Conservation (phyloP, 1,284 basidiomycete genomes). For the Crucibulum parvulum region DNA sequence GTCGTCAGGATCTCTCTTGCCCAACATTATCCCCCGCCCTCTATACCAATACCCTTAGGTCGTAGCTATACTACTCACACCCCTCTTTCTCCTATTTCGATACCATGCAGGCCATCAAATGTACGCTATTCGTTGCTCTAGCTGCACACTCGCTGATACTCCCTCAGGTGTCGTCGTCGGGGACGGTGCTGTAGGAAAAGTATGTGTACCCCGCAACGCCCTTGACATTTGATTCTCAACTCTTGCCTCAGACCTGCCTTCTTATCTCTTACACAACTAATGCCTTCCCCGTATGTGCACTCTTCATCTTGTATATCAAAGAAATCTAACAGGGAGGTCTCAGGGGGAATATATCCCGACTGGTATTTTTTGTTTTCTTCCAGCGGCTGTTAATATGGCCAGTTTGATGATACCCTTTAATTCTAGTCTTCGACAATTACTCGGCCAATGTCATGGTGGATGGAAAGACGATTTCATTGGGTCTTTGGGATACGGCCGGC, state of each 20-base stretch:
- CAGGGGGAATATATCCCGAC: conserved; percentile 98
- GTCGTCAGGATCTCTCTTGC: conserved; percentile 14
- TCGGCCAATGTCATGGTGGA: conserved; percentile 98
- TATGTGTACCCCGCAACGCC: conserved; percentile 25
- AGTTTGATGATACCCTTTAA: neutral
- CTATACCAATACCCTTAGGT: neutral
- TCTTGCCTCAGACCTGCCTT: conserved; percentile 81
- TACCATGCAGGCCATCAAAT: conserved; percentile 78
- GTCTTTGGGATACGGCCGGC: conserved; percentile 99
- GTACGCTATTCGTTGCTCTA: conserved; percentile 39
- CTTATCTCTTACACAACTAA: conserved; percentile 98
- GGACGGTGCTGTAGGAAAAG: conserved; percentile 99
- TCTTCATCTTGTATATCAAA: conserved; percentile 6
- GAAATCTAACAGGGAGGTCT: conserved; percentile 22
- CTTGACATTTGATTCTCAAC: conserved; percentile 2
- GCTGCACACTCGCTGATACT: conserved; percentile 31
- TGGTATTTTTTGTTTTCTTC: conserved; percentile 53
- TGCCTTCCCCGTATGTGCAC: conserved; percentile 82
- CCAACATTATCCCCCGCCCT: neutral
- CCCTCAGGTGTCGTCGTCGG: conserved; percentile 93
- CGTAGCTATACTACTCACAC: neutral
- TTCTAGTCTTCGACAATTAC: conserved; percentile 92
- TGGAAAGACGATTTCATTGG: conserved; percentile 97
- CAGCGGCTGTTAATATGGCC: neutral
- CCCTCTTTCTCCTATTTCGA: conserved; percentile 4